phyloP scores from a whole-genome alignment of 1,284 basidiomycete species.

The Cryptococcus wingfieldii region DNA sequence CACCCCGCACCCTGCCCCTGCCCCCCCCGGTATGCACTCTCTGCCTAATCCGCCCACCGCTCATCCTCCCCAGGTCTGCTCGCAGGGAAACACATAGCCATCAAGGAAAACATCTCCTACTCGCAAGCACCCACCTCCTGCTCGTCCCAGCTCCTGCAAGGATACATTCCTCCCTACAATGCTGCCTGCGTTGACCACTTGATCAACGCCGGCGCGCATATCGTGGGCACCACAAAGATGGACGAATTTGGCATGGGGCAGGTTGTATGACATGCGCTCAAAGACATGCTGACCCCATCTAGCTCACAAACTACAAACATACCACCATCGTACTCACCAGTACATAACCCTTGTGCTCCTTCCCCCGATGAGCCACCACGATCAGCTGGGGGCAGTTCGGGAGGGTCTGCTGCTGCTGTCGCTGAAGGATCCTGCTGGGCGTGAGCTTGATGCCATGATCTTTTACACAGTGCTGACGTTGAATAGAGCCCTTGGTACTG shows the following conservation, averaged over 20 bases:
- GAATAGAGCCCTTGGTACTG: constrained; percentile 77
- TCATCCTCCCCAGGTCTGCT: constrained; percentile 20
- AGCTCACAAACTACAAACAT: constrained; percentile 34
- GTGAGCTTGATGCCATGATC: constrained; percentile 53
- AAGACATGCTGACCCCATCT: neutral
- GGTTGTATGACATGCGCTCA: neutral
- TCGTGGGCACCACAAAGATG: constrained; percentile 88
- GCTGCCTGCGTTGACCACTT: constrained; percentile 76
- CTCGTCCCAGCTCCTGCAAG: constrained; percentile 67
- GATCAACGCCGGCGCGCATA: constrained; percentile 61
- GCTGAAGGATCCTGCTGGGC: constrained; percentile 66
- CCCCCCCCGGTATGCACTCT: neutral
- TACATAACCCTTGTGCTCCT: constrained; percentile 63
- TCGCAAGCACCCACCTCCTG: constrained; percentile 67
- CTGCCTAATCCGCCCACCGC: neutral
- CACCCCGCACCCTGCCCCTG: neutral
- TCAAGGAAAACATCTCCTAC: constrained; percentile 86
- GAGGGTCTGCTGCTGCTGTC: constrained; percentile 53
- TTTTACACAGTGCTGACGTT: constrained; percentile 3
- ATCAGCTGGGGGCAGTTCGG: constrained; percentile 60
- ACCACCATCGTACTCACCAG: constrained; percentile 50
- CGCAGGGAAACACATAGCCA: constrained; percentile 53
- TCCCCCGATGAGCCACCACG: constrained; percentile 52
- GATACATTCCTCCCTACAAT: constrained; percentile 77
- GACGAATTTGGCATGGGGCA: constrained; percentile 99